Conservation (phyloP, 768 basidiomycete species). For the Suillus subalutaceus region DNA sequence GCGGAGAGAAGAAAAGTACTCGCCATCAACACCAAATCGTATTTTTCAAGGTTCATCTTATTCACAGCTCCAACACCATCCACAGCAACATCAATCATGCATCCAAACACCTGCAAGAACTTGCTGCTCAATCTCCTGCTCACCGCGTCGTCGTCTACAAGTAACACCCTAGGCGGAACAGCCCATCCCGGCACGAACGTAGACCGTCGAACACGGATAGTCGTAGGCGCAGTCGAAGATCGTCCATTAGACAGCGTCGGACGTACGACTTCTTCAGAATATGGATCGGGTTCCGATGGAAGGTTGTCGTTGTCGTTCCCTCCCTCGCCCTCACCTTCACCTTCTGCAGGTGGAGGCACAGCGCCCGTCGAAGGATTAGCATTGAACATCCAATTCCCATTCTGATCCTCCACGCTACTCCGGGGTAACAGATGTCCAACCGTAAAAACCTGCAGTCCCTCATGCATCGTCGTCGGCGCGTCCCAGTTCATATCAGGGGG, state of each 20-base stretch:
- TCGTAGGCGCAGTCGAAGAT: slow-evolving; percentile 18
- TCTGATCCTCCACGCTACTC: slow-evolving; percentile 48
- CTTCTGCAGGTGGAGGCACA: slow-evolving; percentile 19
- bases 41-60: slow-evolving; percentile 96
- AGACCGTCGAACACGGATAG: slow-evolving; percentile 67
- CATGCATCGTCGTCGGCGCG: slow-evolving; percentile 42
- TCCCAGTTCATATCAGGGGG: slow-evolving; percentile 30
- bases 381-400: slow-evolving; percentile 67
- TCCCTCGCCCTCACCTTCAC: slow-evolving; percentile 23
- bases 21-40: slow-evolving; percentile 95
- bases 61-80: slow-evolving; percentile 91
- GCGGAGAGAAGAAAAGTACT: slow-evolving; percentile 27
- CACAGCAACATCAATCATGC: slow-evolving; percentile 91
- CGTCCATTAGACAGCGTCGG: slow-evolving; percentile 36
- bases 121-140: slow-evolving; percentile 87
- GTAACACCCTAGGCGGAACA: slow-evolving; percentile 84
- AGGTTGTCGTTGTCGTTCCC: slow-evolving; percentile 23
- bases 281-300: slow-evolving; percentile 25
- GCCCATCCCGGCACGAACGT: slow-evolving; percentile 91
- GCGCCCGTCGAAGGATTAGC: slow-evolving; percentile 21
- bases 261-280: slow-evolving; percentile 43
- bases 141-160: slow-evolving; percentile 96
- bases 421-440: slow-evolving; percentile 76
- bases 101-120: slow-evolving; percentile 94
- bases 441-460: slow-evolving; percentile 80